Base-by-base conservation (phyloP, 2,329 filamentous ascomycete species). In the Alternaria arbusti region DNA sequence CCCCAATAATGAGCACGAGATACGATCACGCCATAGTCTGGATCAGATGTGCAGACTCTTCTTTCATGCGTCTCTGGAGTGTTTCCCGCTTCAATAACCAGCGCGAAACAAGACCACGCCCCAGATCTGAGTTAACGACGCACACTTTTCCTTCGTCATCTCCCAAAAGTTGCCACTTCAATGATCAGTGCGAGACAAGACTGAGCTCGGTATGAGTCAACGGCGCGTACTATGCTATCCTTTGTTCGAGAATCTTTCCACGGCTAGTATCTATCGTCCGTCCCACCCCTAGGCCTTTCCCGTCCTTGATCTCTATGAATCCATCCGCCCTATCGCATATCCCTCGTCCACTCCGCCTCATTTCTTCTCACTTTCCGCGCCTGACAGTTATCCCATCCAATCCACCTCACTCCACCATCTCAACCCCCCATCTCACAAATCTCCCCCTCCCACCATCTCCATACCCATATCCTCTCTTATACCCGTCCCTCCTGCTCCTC, bases 241-340 rank as follows among this genome's bases (percentile, higher is more conserved):
- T 6, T 17, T 6, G 36, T 17, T 17, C 15, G n/a, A 17, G 36
- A 11, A 6, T 1, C 36, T 40, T 40, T 17, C 15, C 9, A 40
- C 0, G 11, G 0, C 0, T 40, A 40, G n/a, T 0, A 17, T 40
- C 9, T 40, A 40, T 6, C 36, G n/a, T 40, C 36, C 36, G 2
- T 1, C 4, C 32, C n/a, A 40, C 15, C 36, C 15, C 9, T 9
- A 40, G 9, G 5, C 15, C 3, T 40, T 11, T 11, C 36, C 36
- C n/a, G 36, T 40, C 36, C 5, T 40, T n/a, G 17, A 17, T n/a
- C n/a, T 17, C 15, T 40, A 3, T 11, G 4, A 40, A 40, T 17
- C 36, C 11, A 17, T n/a, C 36, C 36, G 36, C 36, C 36, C 36
- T 40, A 17, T 40, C 36, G 1, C 36, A 10, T 40, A 15, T 6